These are phyloP conservation scores for Aspergillus homomorphus DNA, from an alignment of 495 filamentous ascomycete species.

Conservation along the genomic window DNA sequence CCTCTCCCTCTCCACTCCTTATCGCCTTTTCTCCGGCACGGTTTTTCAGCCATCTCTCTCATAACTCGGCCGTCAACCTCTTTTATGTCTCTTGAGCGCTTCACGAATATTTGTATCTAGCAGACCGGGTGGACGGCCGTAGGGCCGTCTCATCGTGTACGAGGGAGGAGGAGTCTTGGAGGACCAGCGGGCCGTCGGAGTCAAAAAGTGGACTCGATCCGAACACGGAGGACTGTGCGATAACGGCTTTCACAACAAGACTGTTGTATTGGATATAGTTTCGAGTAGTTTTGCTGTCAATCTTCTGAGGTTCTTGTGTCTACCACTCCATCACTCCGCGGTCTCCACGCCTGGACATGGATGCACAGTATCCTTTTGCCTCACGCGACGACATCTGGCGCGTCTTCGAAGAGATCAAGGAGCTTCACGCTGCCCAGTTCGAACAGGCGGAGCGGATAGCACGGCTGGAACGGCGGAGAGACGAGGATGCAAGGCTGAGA, in stretches of 20 bases:
- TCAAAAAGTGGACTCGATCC: not conserved
- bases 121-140: conserved; percentile 45
- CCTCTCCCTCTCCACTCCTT: conserved; percentile 1
- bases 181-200: conserved; percentile 10
- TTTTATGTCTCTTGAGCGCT: conserved; percentile 22
- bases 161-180: conserved; percentile 35
- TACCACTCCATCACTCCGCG: conserved; percentile 14
- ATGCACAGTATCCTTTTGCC: conserved; percentile 61
- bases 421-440: conserved; percentile 71
- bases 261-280: conserved; percentile 10
- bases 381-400: conserved; percentile 79
- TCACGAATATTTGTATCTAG: conserved; percentile 21
- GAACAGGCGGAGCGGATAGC: conserved; percentile 79
- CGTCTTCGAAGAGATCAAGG: conserved; percentile 82
- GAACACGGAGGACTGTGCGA: not conserved
- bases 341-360: conserved; percentile 44
- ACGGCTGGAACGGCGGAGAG: conserved; percentile 76
- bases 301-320: conserved; percentile 11
- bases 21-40: not conserved
- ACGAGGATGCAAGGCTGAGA: conserved; percentile 77
- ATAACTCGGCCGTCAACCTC: not conserved
- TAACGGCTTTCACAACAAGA: not conserved
- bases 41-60: not conserved
- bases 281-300: conserved; percentile 3
- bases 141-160: conserved; percentile 44